A percentile compares a stretch with the other conserved stretches of the same genome.
Conservation (phyloP, 495 filamentous ascomycete genomes). For the Podospora fimiseda region DNA sequence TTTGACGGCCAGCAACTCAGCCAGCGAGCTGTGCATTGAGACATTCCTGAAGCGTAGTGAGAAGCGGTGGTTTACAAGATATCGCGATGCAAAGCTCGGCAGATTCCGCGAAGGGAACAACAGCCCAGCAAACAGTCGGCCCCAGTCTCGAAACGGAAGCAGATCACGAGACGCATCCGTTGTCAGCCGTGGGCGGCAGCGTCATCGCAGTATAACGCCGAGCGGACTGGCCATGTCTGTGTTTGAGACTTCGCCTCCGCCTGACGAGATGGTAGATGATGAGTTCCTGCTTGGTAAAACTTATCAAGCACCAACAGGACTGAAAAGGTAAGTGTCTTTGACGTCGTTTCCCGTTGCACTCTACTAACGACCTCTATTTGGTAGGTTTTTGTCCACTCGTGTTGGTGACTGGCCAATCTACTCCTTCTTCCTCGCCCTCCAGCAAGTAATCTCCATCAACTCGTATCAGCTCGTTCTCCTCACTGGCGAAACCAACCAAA, state of each 20-base stretch:
- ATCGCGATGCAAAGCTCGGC: constrained; percentile 53
- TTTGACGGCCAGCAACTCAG: constrained; percentile 49
- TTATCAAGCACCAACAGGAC: constrained; percentile 60
- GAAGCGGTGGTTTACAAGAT: constrained; percentile 57
- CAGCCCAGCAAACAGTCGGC: constrained; percentile 16
- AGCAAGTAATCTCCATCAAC: constrained; percentile 61
- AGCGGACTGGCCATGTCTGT: constrained; percentile 24
- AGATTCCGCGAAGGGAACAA: constrained; percentile 17
- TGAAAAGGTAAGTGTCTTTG: constrained; percentile 43
- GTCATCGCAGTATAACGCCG: constrained; percentile 27
- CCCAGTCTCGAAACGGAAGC: constrained; percentile 17
- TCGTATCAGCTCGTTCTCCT: constrained; percentile 65
- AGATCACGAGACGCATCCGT: constrained; percentile 24
- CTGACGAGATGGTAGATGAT: constrained; percentile 18
- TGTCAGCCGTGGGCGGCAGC: constrained; percentile 26
- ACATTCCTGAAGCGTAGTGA: constrained; percentile 56
- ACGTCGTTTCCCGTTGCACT: not conserved
- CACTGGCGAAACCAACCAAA: constrained; percentile 52
- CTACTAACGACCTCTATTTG: constrained; percentile 4
- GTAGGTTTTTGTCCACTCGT: constrained; percentile 32
- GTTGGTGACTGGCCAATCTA: constrained; percentile 65
- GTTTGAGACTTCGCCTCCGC: constrained; percentile 26
- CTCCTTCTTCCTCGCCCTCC: constrained; percentile 60
- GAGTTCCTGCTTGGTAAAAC: constrained; percentile 59
- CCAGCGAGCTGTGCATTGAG: constrained; percentile 55